Conservation (phyloP, 2,329 filamentous ascomycete species). For the Colletotrichum falcatum region DNA sequence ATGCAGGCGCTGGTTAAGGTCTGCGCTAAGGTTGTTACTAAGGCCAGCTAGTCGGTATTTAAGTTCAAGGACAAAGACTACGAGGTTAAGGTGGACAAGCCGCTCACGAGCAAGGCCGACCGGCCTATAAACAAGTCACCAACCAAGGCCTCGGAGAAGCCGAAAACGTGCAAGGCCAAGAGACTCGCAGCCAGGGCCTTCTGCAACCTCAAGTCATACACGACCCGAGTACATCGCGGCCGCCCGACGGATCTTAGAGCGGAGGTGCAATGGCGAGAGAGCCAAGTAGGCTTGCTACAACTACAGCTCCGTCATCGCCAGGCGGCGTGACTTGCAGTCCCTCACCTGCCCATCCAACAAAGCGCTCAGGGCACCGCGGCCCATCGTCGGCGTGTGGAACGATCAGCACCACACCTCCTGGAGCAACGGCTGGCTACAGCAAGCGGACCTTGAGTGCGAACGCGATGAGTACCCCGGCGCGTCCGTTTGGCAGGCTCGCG, state of each 20-base stretch:
- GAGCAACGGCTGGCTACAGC: background rate
- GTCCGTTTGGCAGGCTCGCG: background rate
- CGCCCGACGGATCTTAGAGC: background rate
- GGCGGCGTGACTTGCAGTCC: background rate
- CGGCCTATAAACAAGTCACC: background rate
- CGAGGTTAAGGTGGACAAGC: conserved; percentile 29
- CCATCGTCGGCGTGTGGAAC: background rate
- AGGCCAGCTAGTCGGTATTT: conserved; percentile 6
- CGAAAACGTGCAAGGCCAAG: conserved; percentile 9
- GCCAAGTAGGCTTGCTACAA: conserved; percentile 44
- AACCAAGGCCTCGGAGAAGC: background rate
- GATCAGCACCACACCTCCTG: background rate
- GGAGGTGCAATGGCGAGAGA: conserved; percentile 36
- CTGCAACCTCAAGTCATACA: background rate
- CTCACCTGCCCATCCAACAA: background rate
- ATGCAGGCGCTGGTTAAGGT: background rate
- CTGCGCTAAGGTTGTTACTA: conserved; percentile 1
- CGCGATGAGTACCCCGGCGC: conserved; percentile 2
- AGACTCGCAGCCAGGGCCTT: background rate
- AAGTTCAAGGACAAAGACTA: conserved; percentile 10
- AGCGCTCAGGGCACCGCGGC: background rate
- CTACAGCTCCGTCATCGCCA: conserved; percentile 42
- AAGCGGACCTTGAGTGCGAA: background rate
- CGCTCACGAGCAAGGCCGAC: conserved; percentile 8
- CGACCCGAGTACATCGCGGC: background rate